Conservation (phyloP, 306 rosid genomes). For the Adenanthera pavonina region DNA sequence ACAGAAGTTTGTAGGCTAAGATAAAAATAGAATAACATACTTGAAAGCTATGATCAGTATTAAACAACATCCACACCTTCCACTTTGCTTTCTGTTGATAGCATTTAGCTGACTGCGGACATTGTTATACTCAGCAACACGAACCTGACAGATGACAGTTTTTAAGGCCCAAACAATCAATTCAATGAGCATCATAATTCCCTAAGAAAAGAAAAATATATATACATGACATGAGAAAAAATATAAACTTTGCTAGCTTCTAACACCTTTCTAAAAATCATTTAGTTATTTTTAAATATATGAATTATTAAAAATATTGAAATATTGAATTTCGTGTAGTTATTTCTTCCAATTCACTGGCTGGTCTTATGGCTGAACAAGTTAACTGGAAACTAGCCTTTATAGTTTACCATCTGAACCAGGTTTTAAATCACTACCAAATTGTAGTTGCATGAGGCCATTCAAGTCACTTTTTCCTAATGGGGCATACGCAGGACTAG, state of each 20-base stretch:
- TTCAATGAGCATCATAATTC: neutral
- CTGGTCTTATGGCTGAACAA: neutral
- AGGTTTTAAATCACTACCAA: neutral
- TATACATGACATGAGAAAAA: neutral
- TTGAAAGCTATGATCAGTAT: neutral
- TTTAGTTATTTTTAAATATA: neutral
- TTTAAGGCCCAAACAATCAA: slow-evolving; percentile 1
- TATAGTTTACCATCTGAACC: neutral
- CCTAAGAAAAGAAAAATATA: neutral
- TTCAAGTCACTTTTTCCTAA: neutral
- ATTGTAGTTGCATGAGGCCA: neutral
- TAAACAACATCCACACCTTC: slow-evolving; percentile 58
- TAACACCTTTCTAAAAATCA: neutral
- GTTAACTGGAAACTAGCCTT: neutral
- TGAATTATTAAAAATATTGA: neutral
- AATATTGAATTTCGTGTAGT: neutral
- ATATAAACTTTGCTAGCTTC: neutral
- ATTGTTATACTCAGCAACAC: slow-evolving; percentile 78
- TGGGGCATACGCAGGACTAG: neutral
- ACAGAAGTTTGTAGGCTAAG: slow-evolving; percentile 25
- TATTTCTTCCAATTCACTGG: neutral
- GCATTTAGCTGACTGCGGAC: slow-evolving; percentile 84
- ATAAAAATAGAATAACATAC: neutral
- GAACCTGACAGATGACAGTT: slow-evolving; percentile 56
- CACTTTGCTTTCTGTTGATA: slow-evolving; percentile 84